Evolutionary conservation across 257 asterid genomes (phyloP).

Genomic region (Misopates orontium): DNA sequence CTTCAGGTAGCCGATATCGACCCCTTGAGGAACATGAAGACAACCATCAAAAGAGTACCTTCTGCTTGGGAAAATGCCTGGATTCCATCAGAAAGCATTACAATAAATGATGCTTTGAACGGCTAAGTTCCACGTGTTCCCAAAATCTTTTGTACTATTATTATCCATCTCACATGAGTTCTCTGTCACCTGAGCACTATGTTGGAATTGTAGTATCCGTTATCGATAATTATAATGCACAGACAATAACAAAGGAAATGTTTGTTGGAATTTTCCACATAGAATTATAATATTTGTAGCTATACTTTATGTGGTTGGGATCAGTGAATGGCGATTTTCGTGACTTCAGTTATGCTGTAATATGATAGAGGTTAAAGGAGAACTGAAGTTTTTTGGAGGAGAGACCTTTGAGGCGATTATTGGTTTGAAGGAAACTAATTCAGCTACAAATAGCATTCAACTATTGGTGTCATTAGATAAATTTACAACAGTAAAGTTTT

Average conservation of each 20-base stretch:
- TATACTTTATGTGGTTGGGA: too few species aligned
- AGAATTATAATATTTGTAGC: too few species aligned
- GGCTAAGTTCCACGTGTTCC: constrained; percentile 45
- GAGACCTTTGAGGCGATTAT: too few species aligned
- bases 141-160: too few species aligned
- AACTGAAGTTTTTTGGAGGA: too few species aligned
- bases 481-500: not conserved
- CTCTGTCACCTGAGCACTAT: not conserved
- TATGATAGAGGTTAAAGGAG: too few species aligned
- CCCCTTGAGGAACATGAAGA: constrained; percentile 72
- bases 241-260: not conserved
- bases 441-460: not conserved
- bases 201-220: too few species aligned
- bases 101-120: constrained; percentile 60
- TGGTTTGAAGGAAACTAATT: not conserved
- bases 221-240: too few species aligned
- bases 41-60: constrained; percentile 78
- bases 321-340: too few species aligned
- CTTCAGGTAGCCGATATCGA: constrained; percentile 80
- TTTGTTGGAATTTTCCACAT: too few species aligned
- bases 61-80: constrained; percentile 70
- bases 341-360: too few species aligned
- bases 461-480: not conserved
- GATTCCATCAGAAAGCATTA: constrained; percentile 70
- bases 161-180: constrained; percentile 2